Base-by-base conservation (phyloP, 768 basidiomycete species). In the Tricholoma flavovirens region DNA sequence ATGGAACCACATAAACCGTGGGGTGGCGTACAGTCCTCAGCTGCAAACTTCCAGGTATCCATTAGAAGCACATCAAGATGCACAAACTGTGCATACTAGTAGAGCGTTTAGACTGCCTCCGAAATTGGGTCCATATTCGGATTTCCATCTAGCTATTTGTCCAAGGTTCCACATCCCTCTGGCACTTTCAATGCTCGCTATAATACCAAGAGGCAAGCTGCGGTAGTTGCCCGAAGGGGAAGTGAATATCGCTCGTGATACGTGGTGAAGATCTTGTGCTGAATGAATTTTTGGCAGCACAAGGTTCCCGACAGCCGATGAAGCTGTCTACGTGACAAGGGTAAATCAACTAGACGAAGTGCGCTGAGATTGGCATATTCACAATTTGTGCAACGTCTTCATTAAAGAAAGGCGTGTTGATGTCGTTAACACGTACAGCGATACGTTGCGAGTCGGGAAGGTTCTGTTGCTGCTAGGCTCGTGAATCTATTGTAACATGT, bases 111-210 rank as follows among this genome's bases (percentile, higher is more conserved):
- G 64, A 29, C 66, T 63, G 11, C 87, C 83, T 15, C 85, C 86
- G 6, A 64, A 66, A 40, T 69, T 67, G 14, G 69, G 73, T 1
- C 79, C 82, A 51, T 71, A 71, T 33, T 76, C 71, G 4, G 78
- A 83, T 54, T 75, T 80, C 86, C 90, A 92, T 6, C 69, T 67
- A 0, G 88, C 90, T 58, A 96, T 94, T 4, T 77, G 74, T 1
- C 82, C 77, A 1, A 94, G 65, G 63, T 84, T 83, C 68, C 83
- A 78, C 53, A 92, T 73, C 2, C 82, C 83, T 51, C 73, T 75
- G 1, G 93, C 93, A 63, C 89, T 95, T 69, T 97, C 93, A 40
- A 96, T 83, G 64, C 90, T 92, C 0, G 90, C 85, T 4, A 97
- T 76, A 26, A 96, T 77, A 45, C 78, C 72, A 45, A 88, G 67